Conservation (phyloP, 2,329 filamentous ascomycete species). For the Fusarium drepaniforme region DNA sequence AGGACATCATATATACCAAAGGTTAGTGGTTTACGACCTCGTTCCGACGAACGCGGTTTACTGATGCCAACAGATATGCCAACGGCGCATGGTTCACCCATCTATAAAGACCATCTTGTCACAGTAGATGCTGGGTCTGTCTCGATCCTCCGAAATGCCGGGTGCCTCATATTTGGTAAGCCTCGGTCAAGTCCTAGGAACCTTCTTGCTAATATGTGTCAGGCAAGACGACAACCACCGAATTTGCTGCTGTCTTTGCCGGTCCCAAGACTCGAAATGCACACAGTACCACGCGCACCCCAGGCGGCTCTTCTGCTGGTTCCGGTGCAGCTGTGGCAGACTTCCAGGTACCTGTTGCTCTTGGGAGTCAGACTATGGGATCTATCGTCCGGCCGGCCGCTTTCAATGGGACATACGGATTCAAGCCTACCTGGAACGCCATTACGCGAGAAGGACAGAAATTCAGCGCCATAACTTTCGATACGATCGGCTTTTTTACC, state of each 20-base stretch:
- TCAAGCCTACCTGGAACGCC: conserved; percentile 76
- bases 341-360: conserved; percentile 68
- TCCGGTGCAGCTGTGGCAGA: conserved; percentile 76
- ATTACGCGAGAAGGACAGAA: conserved; percentile 73
- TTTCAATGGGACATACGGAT: conserved; percentile 73
- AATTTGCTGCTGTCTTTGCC: conserved; percentile 66
- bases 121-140: conserved; percentile 65
- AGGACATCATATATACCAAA: conserved; percentile 71
- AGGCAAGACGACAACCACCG: conserved; percentile 54
- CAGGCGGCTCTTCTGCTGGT: conserved; percentile 75
- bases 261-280: conserved; percentile 68
- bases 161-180: conserved; percentile 64
- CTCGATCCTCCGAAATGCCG: conserved; percentile 62
- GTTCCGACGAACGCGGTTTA: accelerated
- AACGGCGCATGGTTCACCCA: conserved; percentile 64
- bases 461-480: conserved; percentile 68
- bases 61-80: conserved; percentile 61
- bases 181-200: conserved; percentile 54
- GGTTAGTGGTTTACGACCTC: conserved; percentile 51
- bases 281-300: conserved; percentile 71
- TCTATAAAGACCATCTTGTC: conserved; percentile 59
- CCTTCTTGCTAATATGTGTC: too few relatives aligned
- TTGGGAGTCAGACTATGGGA: conserved; percentile 77
- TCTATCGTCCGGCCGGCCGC: conserved; percentile 73
- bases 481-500: conserved; percentile 73